Evolutionary conservation across 768 basidiomycete genomes (phyloP).

Genomic region (Calocybe gangraenosa): DNA sequence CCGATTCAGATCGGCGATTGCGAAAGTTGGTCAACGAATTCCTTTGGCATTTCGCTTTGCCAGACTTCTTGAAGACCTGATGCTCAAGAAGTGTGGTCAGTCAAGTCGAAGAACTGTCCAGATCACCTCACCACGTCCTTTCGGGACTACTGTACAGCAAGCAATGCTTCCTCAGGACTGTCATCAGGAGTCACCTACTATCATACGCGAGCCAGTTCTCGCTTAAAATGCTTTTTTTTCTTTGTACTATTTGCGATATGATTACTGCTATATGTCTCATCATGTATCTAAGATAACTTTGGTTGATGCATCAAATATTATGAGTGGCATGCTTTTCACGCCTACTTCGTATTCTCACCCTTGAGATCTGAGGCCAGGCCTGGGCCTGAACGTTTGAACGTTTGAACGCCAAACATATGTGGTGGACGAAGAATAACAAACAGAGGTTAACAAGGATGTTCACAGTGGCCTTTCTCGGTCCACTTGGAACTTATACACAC

Average conservation of each 20-base stretch:
- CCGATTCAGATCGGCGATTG: slow-evolving; percentile 54
- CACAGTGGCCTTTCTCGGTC: slow-evolving; percentile 57
- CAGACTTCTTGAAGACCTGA: slow-evolving; percentile 51
- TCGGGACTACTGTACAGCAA: slow-evolving; percentile 26
- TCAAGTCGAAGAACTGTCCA: slow-evolving; percentile 22
- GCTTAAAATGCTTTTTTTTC: too few relatives aligned
- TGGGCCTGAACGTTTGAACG: too few relatives aligned
- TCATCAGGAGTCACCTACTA: slow-evolving; percentile 22
- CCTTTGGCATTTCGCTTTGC: slow-evolving; percentile 62
- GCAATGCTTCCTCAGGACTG: slow-evolving; percentile 27
- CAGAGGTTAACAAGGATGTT: neutral
- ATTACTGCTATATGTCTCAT: too few relatives aligned
- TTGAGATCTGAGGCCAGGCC: too few relatives aligned
- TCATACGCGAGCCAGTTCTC: slow-evolving; percentile 25
- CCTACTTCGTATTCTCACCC: too few relatives aligned
- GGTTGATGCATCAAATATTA: too few relatives aligned
- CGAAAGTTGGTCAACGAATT: slow-evolving; percentile 60
- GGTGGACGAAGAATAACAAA: too few relatives aligned
- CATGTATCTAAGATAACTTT: too few relatives aligned
- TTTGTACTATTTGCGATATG: too few relatives aligned
- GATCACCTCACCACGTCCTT: slow-evolving; percentile 31
- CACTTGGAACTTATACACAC: slow-evolving; percentile 69
- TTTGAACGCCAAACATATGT: too few relatives aligned
- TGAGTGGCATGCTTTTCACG: too few relatives aligned
- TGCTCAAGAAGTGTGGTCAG: slow-evolving; percentile 33